Conservation (phyloP, 1,139 yeast genomes). For the Maudiozyma humilis region DNA sequence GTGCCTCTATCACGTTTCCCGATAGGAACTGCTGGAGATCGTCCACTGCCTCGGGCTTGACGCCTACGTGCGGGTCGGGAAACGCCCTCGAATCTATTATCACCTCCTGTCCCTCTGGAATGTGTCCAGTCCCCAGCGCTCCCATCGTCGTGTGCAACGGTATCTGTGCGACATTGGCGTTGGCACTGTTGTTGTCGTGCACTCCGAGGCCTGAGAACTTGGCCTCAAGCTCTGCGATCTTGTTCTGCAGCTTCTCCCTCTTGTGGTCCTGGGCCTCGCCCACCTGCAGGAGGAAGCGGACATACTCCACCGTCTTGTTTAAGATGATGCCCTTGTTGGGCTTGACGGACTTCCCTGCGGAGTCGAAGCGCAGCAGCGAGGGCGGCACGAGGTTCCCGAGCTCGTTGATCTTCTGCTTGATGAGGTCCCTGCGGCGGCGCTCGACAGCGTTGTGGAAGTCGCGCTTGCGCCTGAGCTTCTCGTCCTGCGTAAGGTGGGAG, state of each 20-base stretch:
- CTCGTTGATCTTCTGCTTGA: constrained; percentile 68
- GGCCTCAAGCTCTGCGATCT: constrained; percentile 33
- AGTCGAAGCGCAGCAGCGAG: constrained; percentile 45
- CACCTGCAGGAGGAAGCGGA: constrained; percentile 44
- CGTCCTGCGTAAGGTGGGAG: constrained; percentile 50
- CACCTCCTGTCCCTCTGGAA: constrained; percentile 8
- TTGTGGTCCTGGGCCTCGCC: constrained; percentile 37
- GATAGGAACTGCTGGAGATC: constrained; percentile 29
- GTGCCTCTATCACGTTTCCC: constrained; percentile 28
- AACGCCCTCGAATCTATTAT: constrained; percentile 12
- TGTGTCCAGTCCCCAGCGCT: no score
- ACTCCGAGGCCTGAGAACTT: constrained; percentile 8
- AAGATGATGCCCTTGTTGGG: constrained; percentile 67
- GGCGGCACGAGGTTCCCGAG: constrained; percentile 67
- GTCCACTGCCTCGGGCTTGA: constrained; percentile 10
- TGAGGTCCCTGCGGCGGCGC: constrained; percentile 67
- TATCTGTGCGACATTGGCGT: no score
- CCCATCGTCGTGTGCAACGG: no score
- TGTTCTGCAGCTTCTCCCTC: constrained; percentile 28
- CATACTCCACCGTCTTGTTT: constrained; percentile 61
- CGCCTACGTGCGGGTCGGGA: constrained; percentile 1
- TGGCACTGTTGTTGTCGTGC: no score
- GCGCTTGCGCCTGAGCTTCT: constrained; percentile 57
- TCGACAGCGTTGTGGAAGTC: constrained; percentile 80
- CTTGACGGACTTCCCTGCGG: constrained; percentile 54